Percentiles rank a stretch among this genome's conserved stretches.
Conservation (phyloP, 2,329 filamentous ascomycete species). For the Hymenoscyphus albidus region DNA sequence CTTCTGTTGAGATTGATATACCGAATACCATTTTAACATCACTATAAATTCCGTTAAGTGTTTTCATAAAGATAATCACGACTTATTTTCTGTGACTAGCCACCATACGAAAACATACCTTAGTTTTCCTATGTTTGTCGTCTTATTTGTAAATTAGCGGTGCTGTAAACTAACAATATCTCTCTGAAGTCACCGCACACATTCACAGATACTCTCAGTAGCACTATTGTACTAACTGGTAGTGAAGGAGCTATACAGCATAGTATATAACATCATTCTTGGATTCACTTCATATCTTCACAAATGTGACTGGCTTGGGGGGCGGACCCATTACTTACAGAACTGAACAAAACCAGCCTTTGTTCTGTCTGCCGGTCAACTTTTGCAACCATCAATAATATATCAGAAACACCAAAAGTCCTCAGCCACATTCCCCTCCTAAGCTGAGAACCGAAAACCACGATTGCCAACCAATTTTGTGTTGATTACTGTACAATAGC, state of each 20-base stretch:
- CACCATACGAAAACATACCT: too few relatives aligned
- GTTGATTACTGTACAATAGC: not conserved
- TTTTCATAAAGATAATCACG: too few relatives aligned
- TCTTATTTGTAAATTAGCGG: too few relatives aligned
- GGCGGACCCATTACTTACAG: not conserved
- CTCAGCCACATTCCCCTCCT: not conserved
- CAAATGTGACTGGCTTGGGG: not conserved
- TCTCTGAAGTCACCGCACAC: not conserved
- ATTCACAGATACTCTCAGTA: too few relatives aligned
- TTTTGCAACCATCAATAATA: not conserved
- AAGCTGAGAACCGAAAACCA: not conserved
- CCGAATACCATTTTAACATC: not conserved
- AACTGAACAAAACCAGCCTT: not conserved
- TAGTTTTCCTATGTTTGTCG: too few relatives aligned
- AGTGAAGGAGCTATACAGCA: not conserved
- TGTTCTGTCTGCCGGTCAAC: not conserved
- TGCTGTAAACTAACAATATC: not conserved
- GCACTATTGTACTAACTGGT: not conserved
- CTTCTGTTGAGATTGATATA: not conserved
- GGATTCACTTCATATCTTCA: not conserved
- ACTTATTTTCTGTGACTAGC: too few relatives aligned
- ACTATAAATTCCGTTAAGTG: too few relatives aligned
- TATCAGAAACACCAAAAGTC: not conserved
- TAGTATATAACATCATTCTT: not conserved
- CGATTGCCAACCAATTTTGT: not conserved